These are phyloP conservation scores for Phylloboletellus chloephorus DNA, from an alignment of 1,284 basidiomycete genomes.

Conservation along the genomic window DNA sequence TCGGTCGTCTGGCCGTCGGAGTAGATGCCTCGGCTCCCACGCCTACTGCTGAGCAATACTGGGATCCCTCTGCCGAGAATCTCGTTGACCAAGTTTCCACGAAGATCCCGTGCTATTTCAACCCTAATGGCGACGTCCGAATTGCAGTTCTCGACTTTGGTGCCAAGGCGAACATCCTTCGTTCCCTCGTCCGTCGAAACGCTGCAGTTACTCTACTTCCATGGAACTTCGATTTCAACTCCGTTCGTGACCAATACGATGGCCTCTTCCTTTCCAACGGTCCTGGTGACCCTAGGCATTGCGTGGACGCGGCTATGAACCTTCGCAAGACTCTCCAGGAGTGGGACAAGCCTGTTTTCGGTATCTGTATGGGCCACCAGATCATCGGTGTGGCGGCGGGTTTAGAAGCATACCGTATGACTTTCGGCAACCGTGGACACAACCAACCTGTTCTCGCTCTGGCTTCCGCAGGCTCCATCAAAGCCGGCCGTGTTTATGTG, in stretches of 20 bases:
- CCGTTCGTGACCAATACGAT: slow-evolving; percentile 85
- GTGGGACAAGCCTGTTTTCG: slow-evolving; percentile 93
- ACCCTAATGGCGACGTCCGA: slow-evolving; percentile 82
- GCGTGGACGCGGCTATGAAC: slow-evolving; percentile 79
- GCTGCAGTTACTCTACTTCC: slow-evolving; percentile 94
- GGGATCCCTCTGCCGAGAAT: slow-evolving; percentile 91
- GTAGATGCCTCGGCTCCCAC: slow-evolving; percentile 59
- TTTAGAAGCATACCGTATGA: slow-evolving; percentile 94
- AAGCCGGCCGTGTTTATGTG: slow-evolving; percentile 94
- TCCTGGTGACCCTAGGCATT: slow-evolving; percentile 89
- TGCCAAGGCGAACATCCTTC: slow-evolving; percentile 94
- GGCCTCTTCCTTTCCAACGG: slow-evolving; percentile 97
- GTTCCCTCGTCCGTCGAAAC: slow-evolving; percentile 85
- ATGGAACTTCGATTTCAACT: slow-evolving; percentile 96
- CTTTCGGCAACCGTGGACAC: slow-evolving; percentile 98
- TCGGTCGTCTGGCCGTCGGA: slow-evolving; percentile 87
- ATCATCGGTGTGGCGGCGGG: slow-evolving; percentile 97
- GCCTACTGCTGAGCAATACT: slow-evolving; percentile 69
- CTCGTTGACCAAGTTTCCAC: slow-evolving; percentile 93
- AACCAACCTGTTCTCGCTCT: slow-evolving; percentile 97
- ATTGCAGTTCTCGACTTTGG: slow-evolving; percentile 98
- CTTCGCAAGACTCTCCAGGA: slow-evolving; percentile 78
- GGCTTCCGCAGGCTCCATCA: slow-evolving; percentile 85
- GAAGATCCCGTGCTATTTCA: slow-evolving; percentile 79
- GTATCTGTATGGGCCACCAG: slow-evolving; percentile 99